A percentile compares a stretch with the other conserved stretches of the same genome.
Conservation (phyloP, 2,329 filamentous ascomycete genomes). For the Diaporthe sp. region DNA sequence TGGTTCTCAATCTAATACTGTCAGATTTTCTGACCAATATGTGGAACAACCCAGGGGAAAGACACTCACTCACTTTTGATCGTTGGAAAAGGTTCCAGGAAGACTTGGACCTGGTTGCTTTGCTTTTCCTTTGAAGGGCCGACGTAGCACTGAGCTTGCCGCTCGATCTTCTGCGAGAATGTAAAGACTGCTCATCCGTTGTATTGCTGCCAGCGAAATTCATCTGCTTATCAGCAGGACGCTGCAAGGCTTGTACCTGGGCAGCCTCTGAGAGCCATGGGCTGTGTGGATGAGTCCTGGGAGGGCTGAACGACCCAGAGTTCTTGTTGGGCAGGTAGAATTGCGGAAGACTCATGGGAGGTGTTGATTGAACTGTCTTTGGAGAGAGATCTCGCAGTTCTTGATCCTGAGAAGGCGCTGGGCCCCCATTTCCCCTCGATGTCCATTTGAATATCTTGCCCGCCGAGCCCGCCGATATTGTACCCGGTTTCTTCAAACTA, state of each 20-base stretch:
- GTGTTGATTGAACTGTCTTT: constrained; percentile 46
- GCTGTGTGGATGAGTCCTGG: constrained; percentile 49
- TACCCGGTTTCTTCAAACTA: constrained; percentile 18
- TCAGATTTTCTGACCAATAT: background rate
- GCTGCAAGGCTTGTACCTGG: constrained; percentile 63
- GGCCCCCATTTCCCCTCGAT: background rate
- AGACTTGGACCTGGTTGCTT: background rate
- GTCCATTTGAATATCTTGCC: constrained; percentile 51
- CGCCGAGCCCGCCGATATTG: constrained; percentile 50
- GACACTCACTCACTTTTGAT: constrained; percentile 18
- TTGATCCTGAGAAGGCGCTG: background rate
- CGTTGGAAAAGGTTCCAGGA: constrained; percentile 27
- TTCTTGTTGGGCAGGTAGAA: background rate
- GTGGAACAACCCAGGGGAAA: background rate
- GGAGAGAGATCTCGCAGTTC: constrained; percentile 39
- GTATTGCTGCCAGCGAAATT: constrained; percentile 12
- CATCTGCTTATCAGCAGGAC: constrained; percentile 44
- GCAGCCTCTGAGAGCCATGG: constrained; percentile 63
- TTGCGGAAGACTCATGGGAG: constrained; percentile 41
- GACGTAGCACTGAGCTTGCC: background rate
- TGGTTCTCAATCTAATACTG: background rate
- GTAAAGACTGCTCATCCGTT: constrained; percentile 2
- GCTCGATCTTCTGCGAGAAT: background rate
- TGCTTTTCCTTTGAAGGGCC: background rate
- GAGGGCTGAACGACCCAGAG: constrained; percentile 6